Evolutionary conservation across 2,329 filamentous ascomycete genomes (phyloP).

Genomic region (Venturia oleaginea): DNA sequence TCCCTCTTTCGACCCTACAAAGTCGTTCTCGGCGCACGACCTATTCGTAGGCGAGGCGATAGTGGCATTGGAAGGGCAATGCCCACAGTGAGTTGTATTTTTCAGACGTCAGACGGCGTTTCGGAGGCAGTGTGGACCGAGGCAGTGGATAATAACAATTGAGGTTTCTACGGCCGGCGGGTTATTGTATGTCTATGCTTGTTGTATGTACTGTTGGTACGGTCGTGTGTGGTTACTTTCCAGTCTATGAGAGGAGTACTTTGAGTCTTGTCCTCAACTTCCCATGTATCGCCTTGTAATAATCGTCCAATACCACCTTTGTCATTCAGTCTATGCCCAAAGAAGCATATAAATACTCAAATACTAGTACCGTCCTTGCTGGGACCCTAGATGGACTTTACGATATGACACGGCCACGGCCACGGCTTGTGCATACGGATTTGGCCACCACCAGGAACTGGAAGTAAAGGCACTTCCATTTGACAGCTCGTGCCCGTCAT

Average conservation of each 20-base stretch:
- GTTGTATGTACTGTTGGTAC: neutral
- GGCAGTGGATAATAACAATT: neutral
- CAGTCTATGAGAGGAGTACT: neutral
- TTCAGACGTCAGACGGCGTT: neutral
- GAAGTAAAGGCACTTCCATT: neutral
- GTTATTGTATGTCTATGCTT: neutral
- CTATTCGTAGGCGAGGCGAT: neutral
- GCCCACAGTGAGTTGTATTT: neutral
- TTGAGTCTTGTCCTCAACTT: slow-evolving; percentile 1
- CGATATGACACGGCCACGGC: no score
- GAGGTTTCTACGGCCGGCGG: neutral
- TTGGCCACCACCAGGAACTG: neutral
- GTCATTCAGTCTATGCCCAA: neutral
- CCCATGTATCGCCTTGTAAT: neutral
- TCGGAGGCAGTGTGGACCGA: neutral
- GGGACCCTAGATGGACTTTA: no score
- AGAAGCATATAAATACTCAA: neutral
- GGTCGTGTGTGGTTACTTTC: neutral
- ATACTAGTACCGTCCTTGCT: no score
- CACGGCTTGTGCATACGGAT: neutral
- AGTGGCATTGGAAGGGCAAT: slow-evolving; percentile 5
- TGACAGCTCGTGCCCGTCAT: neutral
- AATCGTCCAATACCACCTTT: neutral
- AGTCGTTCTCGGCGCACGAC: neutral
- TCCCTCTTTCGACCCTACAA: neutral